phyloP scores from a whole-genome alignment of 805 yeast species.

The Candida mattraensis region DNA sequence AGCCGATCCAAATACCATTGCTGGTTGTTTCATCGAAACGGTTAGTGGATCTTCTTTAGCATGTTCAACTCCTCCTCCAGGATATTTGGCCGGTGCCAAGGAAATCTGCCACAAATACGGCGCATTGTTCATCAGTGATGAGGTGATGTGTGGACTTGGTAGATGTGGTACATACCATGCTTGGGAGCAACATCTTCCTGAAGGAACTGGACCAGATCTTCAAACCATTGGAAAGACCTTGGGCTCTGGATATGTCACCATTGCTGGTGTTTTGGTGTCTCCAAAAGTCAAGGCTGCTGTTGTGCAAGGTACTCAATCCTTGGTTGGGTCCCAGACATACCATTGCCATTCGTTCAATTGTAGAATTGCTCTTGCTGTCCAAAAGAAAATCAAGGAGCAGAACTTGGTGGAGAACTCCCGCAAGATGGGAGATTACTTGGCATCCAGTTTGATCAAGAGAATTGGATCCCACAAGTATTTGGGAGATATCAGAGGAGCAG shows the following conservation, averaged over 20 bases:
- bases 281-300: conserved; percentile 40
- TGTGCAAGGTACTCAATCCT: conserved; percentile 37
- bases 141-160: conserved; percentile 57
- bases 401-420: conserved; percentile 41
- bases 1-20: conserved; percentile 42
- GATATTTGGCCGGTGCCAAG: conserved; percentile 44
- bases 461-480: conserved; percentile 35
- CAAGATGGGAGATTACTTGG: conserved; percentile 44
- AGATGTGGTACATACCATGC: conserved; percentile 49
- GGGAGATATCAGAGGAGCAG: conserved; percentile 56
- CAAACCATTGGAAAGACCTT: conserved; percentile 48
- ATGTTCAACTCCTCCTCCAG: conserved; percentile 42
- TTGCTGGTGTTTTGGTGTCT: conserved; percentile 44
- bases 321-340: conserved; percentile 48
- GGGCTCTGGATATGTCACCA: conserved; percentile 48
- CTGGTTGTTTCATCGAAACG: conserved; percentile 43
- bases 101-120: conserved; percentile 51
- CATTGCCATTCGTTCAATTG: conserved; percentile 47
- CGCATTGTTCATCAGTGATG: conserved; percentile 47
- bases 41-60: conserved; percentile 46
- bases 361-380: conserved; percentile 43
- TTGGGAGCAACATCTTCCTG: conserved; percentile 21
- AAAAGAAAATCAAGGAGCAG: conserved; percentile 39
- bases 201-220: conserved; percentile 42
- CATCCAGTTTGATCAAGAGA: conserved; percentile 33